phyloP scores from a whole-genome alignment of 2,329 filamentous ascomycete species.

The Orbilia blumenaviensis region DNA sequence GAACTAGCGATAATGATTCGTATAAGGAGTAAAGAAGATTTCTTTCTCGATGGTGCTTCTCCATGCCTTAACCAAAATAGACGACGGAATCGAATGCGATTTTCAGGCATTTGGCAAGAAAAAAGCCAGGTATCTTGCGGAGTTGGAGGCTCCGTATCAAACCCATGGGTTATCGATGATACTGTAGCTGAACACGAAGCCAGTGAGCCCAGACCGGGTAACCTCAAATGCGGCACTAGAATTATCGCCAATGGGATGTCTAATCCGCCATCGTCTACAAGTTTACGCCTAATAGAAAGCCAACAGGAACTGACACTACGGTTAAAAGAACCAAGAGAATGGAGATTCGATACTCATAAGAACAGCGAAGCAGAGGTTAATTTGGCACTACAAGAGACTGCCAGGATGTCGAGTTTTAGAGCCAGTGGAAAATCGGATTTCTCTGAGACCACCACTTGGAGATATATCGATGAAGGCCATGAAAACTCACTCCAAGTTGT shows the following conservation, averaged over 20 bases:
- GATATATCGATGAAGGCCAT: too few species aligned
- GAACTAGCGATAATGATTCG: conserved; percentile 1
- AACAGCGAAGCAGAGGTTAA: too few species aligned
- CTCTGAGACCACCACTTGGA: too few species aligned
- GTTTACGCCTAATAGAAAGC: too few species aligned
- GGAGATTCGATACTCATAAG: not conserved
- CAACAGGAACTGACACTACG: not conserved
- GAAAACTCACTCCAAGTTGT: too few species aligned
- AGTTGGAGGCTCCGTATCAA: too few species aligned
- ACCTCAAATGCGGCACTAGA: not conserved
- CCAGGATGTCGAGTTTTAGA: not conserved
- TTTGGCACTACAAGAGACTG: too few species aligned
- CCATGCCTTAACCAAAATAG: not conserved
- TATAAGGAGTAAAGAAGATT: conserved; percentile 37
- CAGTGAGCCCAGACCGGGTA: not conserved
- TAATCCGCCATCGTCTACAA: too few species aligned
- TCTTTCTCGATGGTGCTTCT: not conserved
- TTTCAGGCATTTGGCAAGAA: not conserved
- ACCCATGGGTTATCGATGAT: not conserved
- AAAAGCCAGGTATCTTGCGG: not conserved
- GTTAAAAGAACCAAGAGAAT: not conserved
- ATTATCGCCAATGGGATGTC: not conserved
- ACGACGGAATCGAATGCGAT: conserved; percentile 8
- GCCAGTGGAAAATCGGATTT: too few species aligned
- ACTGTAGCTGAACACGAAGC: not conserved